Evolutionary conservation across 495 filamentous ascomycete genomes (phyloP), one percentile per base, ranked within the genome.

Genomic region (Pyrenopolyporus hunteri): DNA sequence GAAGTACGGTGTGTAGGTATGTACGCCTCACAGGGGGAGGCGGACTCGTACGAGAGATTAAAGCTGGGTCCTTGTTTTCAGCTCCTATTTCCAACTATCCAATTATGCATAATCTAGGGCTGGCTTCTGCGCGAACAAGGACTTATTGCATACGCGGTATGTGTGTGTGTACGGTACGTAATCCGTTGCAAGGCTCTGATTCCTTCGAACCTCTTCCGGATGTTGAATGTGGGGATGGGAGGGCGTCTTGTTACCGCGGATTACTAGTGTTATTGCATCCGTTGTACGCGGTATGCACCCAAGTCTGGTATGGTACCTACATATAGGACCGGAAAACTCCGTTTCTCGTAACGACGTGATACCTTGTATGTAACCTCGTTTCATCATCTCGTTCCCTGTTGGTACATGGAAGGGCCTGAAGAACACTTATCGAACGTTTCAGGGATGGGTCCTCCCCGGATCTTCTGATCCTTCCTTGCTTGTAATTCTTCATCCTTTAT

Each of bases 391-490:
- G 20, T 53, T 43, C 26, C 17, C 16, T 33, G 37, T n/a, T 28
- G 11, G 29, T 25, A 13, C 3, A 10, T 35, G n/a, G 23, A 44
- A 44, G 56, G 23, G 43, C 39, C 14, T 42, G 37, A 42, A 44
- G 25, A 31, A 25, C 8, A 16, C 31, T 25, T 36, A 25, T 45
- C 17, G n/a, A 35, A 22, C 28, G 48, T 60, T 60, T 53, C 48
- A 60, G 39, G n/a, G n/a, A 37, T 53, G 47, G 57, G 28, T 52
- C 35, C 8, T 59, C 57, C 57, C 57, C 57, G 47, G 40, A 52
- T 59, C 57, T 52, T 44, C 48, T 52, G 46, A 51, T 44, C 56
- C 17, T 28, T 10, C 14, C 17, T 31, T 9, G 14, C 36, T 19
- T 10, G 35, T 1, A 23, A 7, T 29, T 13, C 22, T 16, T 42